Base-by-base conservation (phyloP, 352 stramenopile species). In the Pythium chondricola region DNA sequence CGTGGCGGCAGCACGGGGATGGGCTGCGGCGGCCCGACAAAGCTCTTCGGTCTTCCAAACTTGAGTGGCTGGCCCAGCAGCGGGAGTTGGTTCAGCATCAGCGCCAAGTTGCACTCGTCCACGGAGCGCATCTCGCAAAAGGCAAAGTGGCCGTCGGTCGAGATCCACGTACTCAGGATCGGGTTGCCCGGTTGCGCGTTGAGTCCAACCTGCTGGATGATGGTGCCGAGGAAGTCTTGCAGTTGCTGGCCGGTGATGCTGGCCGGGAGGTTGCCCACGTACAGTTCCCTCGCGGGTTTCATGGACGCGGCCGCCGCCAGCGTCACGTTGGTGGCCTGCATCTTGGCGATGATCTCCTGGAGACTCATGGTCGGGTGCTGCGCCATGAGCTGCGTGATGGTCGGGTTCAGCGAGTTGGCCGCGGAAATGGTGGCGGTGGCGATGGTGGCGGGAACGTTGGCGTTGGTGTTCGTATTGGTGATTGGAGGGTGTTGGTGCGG, bases 111-210 rank as follows among this genome's bases (percentile, higher is more conserved):
- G 46, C 81, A 93, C 57, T 94, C 83, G 36, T 94, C 83, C 1
- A 90, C 74, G 0, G 78, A 80, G 5, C 83, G 76, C 83, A 94
- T 94, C 56, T 94, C 83, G 29, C 81, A 92, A 38, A 94, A 94
- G 1, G 83, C 83, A 46, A 93, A 94, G 27, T 92, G 81, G 21
- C 81, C 81, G 36, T 93, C 83, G 2, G 76, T 84, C 10, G 83
- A 94, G 41, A 89, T 85, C 83, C 83, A 94, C 48, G 81, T 90
- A 50, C 78, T 87, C 33, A 90, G 36, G 48, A 94, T 94, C 6
- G 83, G 81, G 37, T 88, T 92, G 1, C 83, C 83, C 16, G 78
- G 74, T 33, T 91, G 76, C 13, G 74, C 69, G 4, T 63, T 83
- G 29, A 94, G 66, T 3, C 83, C 83, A 27, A 94, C 81, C 47